Base-by-base conservation (phyloP, 257 asterid species). In the Knoxia roxburghii region DNA sequence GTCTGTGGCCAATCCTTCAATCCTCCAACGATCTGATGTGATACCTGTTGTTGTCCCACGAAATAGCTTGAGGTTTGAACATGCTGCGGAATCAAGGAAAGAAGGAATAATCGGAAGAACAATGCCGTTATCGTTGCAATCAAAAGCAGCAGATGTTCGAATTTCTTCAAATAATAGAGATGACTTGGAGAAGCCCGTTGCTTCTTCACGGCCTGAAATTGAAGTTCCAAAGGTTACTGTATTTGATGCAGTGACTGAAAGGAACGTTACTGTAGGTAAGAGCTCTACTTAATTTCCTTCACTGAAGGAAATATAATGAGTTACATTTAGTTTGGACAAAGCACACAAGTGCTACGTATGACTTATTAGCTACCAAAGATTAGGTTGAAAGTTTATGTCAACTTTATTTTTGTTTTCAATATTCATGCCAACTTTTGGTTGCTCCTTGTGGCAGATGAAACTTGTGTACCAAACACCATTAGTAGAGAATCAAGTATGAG, bases 31-130 rank as follows among this genome's bases (percentile, higher is more conserved):
- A 75, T 81, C 95, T 68, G 99, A 90, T 68, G 88, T 78, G 46
- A 69, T 83, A 48, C 99, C 92, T 46, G 91, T 90, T 29, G 41
- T 94, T 78, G 97, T 90, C 71, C 96, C 99, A 46, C 81, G 96
- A 81, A 81, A 84, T 81, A 85, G 81, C 78, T 71, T 78, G 56
- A 85, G 84, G 82, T 66, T 75, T 37, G 97, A 93, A 75, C 90
- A 78, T 73, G 80, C 86, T 73, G 72, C 82, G 55, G 99, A 94
- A 82, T 77, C 81, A 50, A 88, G 85, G 79, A 88, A 85, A 80
- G 99, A 86, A 65, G 99, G 91, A 67, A 76, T 78, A 78, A 83
- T 83, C 46, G 80, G 78, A 61, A 90, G 86, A 79, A 75, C 88
- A 50, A 71, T 79, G 75, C 84, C 85, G 57, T 69, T 73, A 61